phyloP scores from a whole-genome alignment of 1,284 basidiomycete genomes.

The Puccinia sorghi region DNA sequence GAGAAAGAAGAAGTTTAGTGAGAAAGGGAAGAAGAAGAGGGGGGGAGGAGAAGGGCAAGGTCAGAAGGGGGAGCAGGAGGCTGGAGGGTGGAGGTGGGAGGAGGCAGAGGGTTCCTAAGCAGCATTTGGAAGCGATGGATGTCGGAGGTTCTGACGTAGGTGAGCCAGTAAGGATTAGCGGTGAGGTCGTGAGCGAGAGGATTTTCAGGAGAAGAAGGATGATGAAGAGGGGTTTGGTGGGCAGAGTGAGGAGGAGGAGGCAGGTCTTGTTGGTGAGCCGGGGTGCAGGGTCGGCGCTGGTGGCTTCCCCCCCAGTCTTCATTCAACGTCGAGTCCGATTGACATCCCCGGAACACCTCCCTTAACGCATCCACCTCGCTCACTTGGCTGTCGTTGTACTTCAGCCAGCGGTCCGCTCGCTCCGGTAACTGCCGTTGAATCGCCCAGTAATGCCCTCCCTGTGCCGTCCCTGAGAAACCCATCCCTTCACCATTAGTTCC shows the following conservation, averaged over 20 bases:
- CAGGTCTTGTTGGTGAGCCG: no score
- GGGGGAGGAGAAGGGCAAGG: no score
- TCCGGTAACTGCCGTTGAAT: conserved; percentile 78
- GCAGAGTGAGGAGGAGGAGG: no score
- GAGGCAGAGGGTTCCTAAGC: neutral
- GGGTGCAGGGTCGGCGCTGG: neutral
- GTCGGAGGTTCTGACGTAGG: conserved; percentile 12
- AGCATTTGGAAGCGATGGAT: conserved; percentile 33
- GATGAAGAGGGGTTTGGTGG: no score
- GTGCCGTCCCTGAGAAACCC: conserved; percentile 4
- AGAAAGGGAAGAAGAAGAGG: no score
- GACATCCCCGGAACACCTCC: conserved; percentile 19
- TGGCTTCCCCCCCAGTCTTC: neutral
- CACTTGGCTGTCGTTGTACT: conserved; percentile 61
- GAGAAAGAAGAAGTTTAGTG: no score
- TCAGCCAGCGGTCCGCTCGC: conserved; percentile 81
- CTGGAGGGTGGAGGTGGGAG: neutral
- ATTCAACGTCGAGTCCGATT: neutral
- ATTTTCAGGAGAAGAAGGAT: no score
- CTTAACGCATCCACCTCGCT: conserved; percentile 18
- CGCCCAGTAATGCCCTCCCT: conserved; percentile 66
- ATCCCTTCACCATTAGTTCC: neutral
- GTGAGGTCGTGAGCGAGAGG: neutral
- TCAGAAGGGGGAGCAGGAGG: neutral
- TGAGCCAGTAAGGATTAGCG: conserved; percentile 43